Conservation (phyloP, 768 basidiomycete genomes). For the Agrocybe praecox region DNA sequence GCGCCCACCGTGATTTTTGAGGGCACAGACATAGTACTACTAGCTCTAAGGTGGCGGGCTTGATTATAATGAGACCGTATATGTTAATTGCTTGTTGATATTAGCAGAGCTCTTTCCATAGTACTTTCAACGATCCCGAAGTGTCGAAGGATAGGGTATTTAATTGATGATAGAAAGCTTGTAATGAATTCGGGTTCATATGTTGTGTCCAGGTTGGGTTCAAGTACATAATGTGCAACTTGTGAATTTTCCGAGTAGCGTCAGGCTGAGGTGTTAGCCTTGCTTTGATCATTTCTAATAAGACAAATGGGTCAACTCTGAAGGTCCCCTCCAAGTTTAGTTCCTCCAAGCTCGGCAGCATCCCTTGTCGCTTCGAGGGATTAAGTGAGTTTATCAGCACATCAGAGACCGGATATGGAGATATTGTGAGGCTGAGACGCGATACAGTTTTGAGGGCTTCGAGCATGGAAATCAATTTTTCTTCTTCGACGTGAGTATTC, state of each 20-base stretch:
- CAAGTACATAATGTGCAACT: background rate
- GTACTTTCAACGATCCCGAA: background rate
- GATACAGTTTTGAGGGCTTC: background rate
- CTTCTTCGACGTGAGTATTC: background rate
- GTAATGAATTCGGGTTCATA: background rate
- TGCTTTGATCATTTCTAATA: background rate
- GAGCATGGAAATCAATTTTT: background rate
- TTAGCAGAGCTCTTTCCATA: too few relatives aligned
- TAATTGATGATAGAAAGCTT: background rate
- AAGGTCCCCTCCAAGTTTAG: background rate
- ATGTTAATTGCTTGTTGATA: too few relatives aligned
- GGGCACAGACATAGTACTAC: too few relatives aligned
- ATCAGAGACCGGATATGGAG: background rate
- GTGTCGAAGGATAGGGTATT: background rate
- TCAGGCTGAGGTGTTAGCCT: background rate
- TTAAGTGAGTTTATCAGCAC: background rate
- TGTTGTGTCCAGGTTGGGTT: background rate
- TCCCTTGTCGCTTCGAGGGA: background rate
- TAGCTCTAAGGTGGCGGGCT: too few relatives aligned
- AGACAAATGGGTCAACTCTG: background rate
- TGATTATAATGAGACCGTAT: too few relatives aligned
- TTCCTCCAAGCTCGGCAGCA: background rate
- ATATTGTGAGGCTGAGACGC: background rate
- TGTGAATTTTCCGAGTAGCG: background rate
- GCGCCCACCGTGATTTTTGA: too few relatives aligned